These are phyloP conservation scores for Xylaria sp. DNA, from an alignment of 2,329 filamentous ascomycete genomes.

Conservation along the genomic window DNA sequence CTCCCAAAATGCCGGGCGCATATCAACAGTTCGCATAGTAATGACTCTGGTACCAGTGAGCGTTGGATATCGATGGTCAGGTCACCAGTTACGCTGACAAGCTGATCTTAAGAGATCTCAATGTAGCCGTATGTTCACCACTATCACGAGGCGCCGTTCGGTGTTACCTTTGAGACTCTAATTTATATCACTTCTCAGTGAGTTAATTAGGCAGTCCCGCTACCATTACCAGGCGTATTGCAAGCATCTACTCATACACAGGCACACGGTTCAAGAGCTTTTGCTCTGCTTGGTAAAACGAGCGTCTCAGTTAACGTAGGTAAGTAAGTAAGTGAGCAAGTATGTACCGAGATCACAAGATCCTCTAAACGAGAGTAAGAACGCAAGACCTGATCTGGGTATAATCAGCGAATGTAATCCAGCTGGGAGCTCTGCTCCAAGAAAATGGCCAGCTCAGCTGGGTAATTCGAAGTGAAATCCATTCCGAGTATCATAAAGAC, in stretches of 20 bases:
- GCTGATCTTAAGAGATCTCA: background rate
- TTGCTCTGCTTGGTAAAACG: background rate
- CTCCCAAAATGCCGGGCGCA: background rate
- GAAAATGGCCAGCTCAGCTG: slow-evolving; percentile 24
- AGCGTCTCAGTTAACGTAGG: slow-evolving; percentile 3
- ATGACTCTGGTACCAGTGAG: background rate
- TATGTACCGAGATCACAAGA: slow-evolving; percentile 3
- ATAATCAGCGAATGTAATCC: background rate
- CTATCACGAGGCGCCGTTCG: background rate
- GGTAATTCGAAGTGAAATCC: background rate
- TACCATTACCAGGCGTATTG: background rate
- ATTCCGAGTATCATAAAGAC: background rate
- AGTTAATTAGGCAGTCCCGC: background rate
- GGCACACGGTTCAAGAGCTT: too few species aligned
- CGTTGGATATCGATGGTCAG: background rate
- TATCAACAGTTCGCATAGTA: background rate
- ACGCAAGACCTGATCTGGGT: slow-evolving; percentile 11
- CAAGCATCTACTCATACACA: background rate
- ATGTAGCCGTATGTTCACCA: background rate
- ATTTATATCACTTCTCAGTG: background rate
- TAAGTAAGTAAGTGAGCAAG: background rate
- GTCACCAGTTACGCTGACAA: background rate
- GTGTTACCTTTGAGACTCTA: too few species aligned
- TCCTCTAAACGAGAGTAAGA: slow-evolving; percentile 7
- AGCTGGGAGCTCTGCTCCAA: slow-evolving; percentile 18